These are phyloP conservation scores for Lobosporangium transversale DNA, from an alignment of 192 early-diverging fungal species.

Conservation along the genomic window DNA sequence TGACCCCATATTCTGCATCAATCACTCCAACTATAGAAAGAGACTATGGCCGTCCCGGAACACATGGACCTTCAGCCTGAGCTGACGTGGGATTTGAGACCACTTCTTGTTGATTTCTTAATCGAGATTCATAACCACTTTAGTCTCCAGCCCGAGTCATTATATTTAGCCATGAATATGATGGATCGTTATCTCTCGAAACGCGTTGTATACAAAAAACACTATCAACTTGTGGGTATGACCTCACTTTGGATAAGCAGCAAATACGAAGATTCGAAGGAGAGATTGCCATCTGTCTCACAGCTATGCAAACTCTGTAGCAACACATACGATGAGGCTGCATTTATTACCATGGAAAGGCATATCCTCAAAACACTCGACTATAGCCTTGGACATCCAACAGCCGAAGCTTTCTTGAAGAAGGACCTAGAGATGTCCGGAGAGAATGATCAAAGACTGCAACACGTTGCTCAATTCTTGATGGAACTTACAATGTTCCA, in stretches of 20 bases:
- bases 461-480: constrained; percentile 52
- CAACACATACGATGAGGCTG: constrained; percentile 50
- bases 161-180: constrained; percentile 59
- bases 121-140: constrained; percentile 56
- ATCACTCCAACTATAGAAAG: constrained; percentile 33
- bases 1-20: too few relatives aligned
- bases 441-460: constrained; percentile 14
- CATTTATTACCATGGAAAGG: constrained; percentile 54
- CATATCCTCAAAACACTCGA: constrained; percentile 55
- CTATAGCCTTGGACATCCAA: constrained; percentile 50
- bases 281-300: constrained; percentile 45
- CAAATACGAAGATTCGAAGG: constrained; percentile 55
- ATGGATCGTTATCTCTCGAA: constrained; percentile 60
- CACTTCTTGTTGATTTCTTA: constrained; percentile 51
- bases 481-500: constrained; percentile 55
- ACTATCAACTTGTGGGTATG: constrained; percentile 55
- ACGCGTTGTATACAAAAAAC: constrained; percentile 49
- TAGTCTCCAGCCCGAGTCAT: constrained; percentile 48
- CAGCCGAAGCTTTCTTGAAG: constrained; percentile 53
- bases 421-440: constrained; percentile 45
- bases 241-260: constrained; percentile 52
- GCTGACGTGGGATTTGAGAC: constrained; percentile 53
- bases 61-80: constrained; percentile 58
- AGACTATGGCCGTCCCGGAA: constrained; percentile 52
- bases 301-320: constrained; percentile 52